These are phyloP conservation scores for Cladophialophora chaetospira DNA, from an alignment of 2,329 filamentous ascomycete species.

Conservation along the genomic window DNA sequence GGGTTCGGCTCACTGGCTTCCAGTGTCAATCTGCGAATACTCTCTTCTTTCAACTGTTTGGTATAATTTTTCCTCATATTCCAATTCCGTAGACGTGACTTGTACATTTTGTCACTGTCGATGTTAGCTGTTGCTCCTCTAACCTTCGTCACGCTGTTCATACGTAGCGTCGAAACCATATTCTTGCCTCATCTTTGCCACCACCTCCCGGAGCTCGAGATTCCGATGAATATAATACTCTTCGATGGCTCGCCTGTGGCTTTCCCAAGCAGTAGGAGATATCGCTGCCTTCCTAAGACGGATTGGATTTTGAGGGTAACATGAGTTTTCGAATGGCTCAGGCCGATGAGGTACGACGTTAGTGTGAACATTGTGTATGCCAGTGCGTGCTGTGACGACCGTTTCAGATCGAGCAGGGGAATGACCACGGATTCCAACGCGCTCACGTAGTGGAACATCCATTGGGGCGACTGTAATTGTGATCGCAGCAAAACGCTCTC, in stretches of 20 bases:
- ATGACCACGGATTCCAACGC: too few species aligned
- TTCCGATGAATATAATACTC: conserved; percentile 2
- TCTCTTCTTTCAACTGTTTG: neutral
- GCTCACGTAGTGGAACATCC: too few species aligned
- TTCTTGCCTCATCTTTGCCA: neutral
- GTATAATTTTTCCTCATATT: conserved; percentile 6
- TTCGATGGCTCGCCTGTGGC: neutral
- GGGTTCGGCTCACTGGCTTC: neutral
- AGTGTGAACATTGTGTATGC: too few species aligned
- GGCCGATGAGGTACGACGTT: too few species aligned
- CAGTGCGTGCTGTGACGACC: too few species aligned
- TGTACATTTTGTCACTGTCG: conserved; percentile 8
- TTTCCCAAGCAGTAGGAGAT: neutral
- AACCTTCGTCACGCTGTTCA: too few species aligned
- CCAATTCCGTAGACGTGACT: conserved; percentile 5
- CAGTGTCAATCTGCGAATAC: neutral
- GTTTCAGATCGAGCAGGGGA: too few species aligned
- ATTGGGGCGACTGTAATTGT: too few species aligned
- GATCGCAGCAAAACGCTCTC: too few species aligned
- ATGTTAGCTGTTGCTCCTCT: neutral
- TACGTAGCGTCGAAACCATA: conserved; percentile 9
- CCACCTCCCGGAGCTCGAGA: conserved; percentile 1
- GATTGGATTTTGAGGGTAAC: neutral
- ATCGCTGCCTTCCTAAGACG: neutral
- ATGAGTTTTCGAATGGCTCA: neutral